Evolutionary conservation across 2,329 filamentous ascomycete genomes (phyloP), one percentile per base, ranked within the genome.

Genomic region (Macrophomina phaseolina): DNA sequence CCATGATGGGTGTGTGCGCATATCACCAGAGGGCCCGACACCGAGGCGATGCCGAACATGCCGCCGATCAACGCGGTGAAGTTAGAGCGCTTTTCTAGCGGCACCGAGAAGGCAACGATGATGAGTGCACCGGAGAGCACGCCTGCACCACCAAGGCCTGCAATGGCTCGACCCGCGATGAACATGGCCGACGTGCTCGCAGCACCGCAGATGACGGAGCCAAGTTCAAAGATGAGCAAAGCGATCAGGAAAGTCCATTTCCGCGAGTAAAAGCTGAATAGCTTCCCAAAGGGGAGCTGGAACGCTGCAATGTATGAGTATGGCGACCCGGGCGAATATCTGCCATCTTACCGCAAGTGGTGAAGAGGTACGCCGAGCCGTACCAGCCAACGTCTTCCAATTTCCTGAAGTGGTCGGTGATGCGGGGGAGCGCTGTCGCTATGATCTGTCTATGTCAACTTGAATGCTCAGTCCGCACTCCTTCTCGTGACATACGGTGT

Each of bases 221-320:
- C 87, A 0, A 87, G 23, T 64, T 82, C 79, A 68, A 82, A 83
- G 28, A 82, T 71, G 1, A 77, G n/a, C 34, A 89, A 77, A 49
- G 81, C 75, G 65, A 79, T 75, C 5, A 88, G 76, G 72, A 84
- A 88, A 1, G 80, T 80, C 61, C 77, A 84, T 70, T 84, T 84
- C 67, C 87, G 79, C 12, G 81, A 77, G 70, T 87, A 87, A 74
- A 84, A 86, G 61, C 86, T 88, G 7, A 87, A 91, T 1, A 89
- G 86, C 76, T 84, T 84, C 30, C 81, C 84, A 49, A 80, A 84
- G 1, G 80, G 80, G 4, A 82, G 82, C 66, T 83, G 82, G 0
- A 80, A 68, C 0, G 78, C 73, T 82, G 4, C 12, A 60, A 38
- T 23, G n/a, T 38, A n/a, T 38, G 16, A 16, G 55, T 14, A 4